Conservation (phyloP, 148 eudicot species). For the Chenopodium album region DNA sequence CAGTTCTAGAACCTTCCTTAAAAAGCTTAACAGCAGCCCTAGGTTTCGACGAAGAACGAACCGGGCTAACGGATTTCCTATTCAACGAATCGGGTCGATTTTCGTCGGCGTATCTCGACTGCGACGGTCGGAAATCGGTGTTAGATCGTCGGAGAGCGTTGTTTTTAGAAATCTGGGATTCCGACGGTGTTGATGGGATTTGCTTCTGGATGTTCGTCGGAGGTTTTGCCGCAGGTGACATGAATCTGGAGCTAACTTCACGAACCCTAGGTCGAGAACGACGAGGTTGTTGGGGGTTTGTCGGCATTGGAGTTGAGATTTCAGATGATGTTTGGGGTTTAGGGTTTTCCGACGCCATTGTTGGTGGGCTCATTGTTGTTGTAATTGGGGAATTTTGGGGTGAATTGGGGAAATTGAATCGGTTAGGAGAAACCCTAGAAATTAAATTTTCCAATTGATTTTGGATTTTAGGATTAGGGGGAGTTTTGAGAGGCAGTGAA, state of each 20-base stretch:
- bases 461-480: not conserved
- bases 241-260: conserved; percentile 81
- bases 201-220: conserved; percentile 21
- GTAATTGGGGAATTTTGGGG: not conserved
- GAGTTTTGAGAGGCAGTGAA: not conserved
- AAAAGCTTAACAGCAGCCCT: conserved; percentile 39
- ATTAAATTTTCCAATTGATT: not conserved
- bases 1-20: conserved; percentile 37
- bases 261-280: conserved; percentile 62
- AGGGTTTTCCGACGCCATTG: conserved; percentile 30
- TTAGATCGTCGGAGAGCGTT: conserved; percentile 37
- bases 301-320: conserved; percentile 18
- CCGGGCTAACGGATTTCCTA: conserved; percentile 41
- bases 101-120: conserved; percentile 32
- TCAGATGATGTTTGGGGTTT: conserved; percentile 27
- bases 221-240: conserved; percentile 48
- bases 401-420: not conserved
- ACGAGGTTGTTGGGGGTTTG: conserved; percentile 48
- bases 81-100: conserved; percentile 38
- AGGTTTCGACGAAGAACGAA: conserved; percentile 25
- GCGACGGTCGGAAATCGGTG: conserved; percentile 39
- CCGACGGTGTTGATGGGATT: conserved; percentile 35
- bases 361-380: conserved; percentile 9
- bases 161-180: conserved; percentile 17
- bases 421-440: conserved; percentile 1